Evolutionary conservation across 2,329 filamentous ascomycete species (phyloP).

Genomic region (Aspergillus chevalieri): DNA sequence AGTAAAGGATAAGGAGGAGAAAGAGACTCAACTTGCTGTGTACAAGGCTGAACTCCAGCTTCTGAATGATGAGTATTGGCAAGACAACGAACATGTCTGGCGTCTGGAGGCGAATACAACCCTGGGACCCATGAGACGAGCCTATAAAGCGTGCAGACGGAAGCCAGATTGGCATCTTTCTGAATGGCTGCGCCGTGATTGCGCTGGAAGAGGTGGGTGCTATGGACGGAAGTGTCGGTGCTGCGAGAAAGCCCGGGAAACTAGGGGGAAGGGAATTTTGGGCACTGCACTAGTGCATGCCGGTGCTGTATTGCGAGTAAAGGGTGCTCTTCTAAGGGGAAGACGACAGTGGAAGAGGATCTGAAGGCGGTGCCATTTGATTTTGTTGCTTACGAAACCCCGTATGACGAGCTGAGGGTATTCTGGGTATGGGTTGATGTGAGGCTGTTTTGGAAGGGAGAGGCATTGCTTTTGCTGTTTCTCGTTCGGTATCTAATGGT

Average conservation of each 20-base stretch:
- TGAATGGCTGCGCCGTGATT: neutral
- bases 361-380: neutral
- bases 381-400: neutral
- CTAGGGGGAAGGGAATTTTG: neutral
- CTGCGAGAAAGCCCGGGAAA: slow-evolving; percentile 1
- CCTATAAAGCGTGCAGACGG: neutral
- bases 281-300: neutral
- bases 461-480: no score
- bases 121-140: neutral
- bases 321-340: neutral
- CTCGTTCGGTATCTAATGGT: no score
- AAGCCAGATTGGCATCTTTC: neutral
- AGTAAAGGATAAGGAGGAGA: no score
- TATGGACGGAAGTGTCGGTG: neutral
- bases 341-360: neutral
- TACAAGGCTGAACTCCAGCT: neutral
- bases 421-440: neutral
- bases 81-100: neutral
- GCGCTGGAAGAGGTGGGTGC: neutral
- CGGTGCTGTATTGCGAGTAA: neutral
- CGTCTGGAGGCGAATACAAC: neutral
- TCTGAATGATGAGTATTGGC: neutral
- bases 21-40: neutral
- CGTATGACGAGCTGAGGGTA: neutral
- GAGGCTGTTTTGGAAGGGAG: no score